Evolutionary conservation across 257 asterid genomes (phyloP).

Genomic region (Solanum bukasovii): DNA sequence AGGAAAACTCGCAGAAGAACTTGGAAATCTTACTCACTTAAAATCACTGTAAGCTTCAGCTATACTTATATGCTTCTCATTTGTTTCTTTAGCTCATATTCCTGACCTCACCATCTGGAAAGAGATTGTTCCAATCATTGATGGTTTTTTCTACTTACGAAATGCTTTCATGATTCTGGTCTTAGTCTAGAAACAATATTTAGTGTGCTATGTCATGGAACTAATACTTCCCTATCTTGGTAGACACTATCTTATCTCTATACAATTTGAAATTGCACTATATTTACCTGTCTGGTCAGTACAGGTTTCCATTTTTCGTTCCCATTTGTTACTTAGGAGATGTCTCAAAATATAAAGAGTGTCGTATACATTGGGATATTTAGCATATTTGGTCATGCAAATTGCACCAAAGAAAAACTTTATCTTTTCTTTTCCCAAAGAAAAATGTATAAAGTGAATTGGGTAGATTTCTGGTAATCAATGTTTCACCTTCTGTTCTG

Average conservation of each 20-base stretch:
- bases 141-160: neutral
- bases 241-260: neutral
- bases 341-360: neutral
- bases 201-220: neutral
- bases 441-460: neutral
- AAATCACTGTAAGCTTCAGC: slow-evolving; percentile 61
- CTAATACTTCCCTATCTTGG: neutral
- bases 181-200: neutral
- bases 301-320: neutral
- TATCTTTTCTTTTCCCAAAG: neutral
- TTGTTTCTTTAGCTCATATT: neutral
- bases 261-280: neutral
- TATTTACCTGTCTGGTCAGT: neutral
- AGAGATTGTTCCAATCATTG: neutral
- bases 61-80: neutral
- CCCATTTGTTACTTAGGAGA: neutral
- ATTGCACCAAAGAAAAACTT: neutral
- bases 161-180: neutral
- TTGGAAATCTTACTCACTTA: slow-evolving; percentile 62
- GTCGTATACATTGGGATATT: neutral
- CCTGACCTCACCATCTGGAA: neutral
- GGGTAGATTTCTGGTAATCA: neutral
- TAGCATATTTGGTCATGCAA: neutral
- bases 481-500: neutral
- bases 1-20: slow-evolving; percentile 67